Evolutionary conservation across 305 asterid genomes (phyloP), one percentile per base, ranked within the genome.

Genomic region (Fraxinus greggii): DNA sequence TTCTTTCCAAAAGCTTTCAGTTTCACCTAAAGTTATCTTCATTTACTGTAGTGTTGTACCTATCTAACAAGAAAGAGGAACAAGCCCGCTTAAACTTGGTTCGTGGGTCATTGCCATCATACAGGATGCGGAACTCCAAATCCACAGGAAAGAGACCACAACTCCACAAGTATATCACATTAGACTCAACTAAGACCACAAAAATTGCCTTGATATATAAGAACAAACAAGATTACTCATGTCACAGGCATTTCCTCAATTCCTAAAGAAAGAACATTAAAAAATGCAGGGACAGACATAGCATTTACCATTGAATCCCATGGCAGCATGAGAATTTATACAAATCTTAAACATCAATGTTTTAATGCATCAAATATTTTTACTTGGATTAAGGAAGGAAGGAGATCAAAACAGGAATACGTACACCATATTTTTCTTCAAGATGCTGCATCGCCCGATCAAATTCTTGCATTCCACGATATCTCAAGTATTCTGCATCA

Each of bases 391-490:
- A 54, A 77, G 29, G 65, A 74, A 76, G 54, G 33, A 77, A 77
- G 79, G 40, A 79, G 78, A 78, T 29, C 69, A 42, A 69, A 38
- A 51, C 72, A 86, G 33, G 56, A 86, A 76, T 76, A 89, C 95
- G 4, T 90, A 97, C 99, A 73, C 93, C 88, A 81, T 97, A 93
- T 83, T 83, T 87, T 86, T 92, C 99, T 93, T 97, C 99, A 87
- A 93, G 92, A 85, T 94, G 91, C 81, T 97, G 99, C 98, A 97
- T 93, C 80, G 98, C 98, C 88, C 69, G 93, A 90, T 97, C 99
- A 85, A 97, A 95, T 89, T 97, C 97, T 92, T 97, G 98, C 95
- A 97, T 17, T 26, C 98, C 98, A 63, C 0, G 88, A 77, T 97
- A 97, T 81, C 98, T 91, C 86, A 97, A 86, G 86, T 85, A 95